phyloP scores from a whole-genome alignment of 2,329 filamentous ascomycete genomes.

The Monilinia vaccinii-corymbosi region DNA sequence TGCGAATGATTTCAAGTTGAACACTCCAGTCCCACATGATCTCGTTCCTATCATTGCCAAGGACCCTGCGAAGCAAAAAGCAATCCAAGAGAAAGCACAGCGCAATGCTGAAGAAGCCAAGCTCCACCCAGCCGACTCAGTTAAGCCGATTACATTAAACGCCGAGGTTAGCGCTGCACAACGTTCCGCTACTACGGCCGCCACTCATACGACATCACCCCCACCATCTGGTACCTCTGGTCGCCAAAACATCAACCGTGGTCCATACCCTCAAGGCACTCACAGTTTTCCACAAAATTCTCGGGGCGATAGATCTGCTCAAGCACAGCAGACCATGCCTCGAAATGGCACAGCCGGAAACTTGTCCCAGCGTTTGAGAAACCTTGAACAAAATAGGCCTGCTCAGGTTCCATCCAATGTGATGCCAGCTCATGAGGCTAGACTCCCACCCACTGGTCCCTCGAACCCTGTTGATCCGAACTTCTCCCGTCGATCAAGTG shows the following conservation, averaged over 20 bases:
- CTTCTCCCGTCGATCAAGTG: constrained; percentile 45
- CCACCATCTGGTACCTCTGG: constrained; percentile 20
- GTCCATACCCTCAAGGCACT: constrained; percentile 35
- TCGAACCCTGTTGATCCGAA: constrained; percentile 45
- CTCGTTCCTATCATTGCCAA: constrained; percentile 93
- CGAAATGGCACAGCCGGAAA: constrained; percentile 18
- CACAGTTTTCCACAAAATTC: constrained; percentile 32
- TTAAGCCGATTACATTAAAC: constrained; percentile 37
- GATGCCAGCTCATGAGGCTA: constrained; percentile 44
- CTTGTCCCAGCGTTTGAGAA: constrained; percentile 23
- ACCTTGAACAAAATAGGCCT: constrained; percentile 24
- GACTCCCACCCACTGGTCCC: constrained; percentile 66
- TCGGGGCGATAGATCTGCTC: constrained; percentile 19
- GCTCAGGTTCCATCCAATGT: constrained; percentile 16
- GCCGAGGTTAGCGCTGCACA: constrained; percentile 33
- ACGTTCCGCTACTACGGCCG: constrained; percentile 31
- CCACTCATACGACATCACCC: constrained; percentile 36
- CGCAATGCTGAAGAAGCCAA: constrained; percentile 60
- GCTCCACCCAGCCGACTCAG: constrained; percentile 35
- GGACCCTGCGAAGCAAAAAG: constrained; percentile 86
- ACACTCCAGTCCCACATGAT: constrained; percentile 84
- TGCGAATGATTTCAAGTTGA: constrained; percentile 85
- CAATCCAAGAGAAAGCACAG: constrained; percentile 83
- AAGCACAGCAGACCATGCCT: constrained; percentile 21
- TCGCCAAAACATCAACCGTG: constrained; percentile 26